Conservation (phyloP, 371 early-diverging fungal genomes). For the Mucor irregularis region DNA sequence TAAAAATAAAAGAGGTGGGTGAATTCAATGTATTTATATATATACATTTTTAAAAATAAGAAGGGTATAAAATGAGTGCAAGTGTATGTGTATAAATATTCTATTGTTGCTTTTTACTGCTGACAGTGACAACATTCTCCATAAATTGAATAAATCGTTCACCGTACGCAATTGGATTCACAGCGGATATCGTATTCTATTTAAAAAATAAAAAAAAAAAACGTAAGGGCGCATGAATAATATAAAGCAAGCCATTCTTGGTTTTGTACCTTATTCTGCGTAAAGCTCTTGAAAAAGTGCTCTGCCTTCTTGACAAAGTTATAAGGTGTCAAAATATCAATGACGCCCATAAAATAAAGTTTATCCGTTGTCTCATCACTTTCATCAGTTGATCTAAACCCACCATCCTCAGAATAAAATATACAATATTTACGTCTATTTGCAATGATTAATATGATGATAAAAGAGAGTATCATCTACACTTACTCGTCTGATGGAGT, state of each 20-base stretch:
- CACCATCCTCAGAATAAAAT: constrained; percentile 92
- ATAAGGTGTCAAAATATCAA: constrained; percentile 96
- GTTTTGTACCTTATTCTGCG: constrained; percentile 63
- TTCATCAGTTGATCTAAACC: constrained; percentile 79
- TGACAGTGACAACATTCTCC: constrained; percentile 21
- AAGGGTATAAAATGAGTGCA: not conserved
- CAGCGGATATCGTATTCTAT: constrained; percentile 80
- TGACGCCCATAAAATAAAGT: constrained; percentile 92
- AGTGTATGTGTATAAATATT: not conserved
- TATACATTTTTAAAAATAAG: not conserved
- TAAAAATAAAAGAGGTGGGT: not conserved
- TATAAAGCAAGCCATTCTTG: not conserved
- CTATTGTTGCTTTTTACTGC: constrained; percentile 3
- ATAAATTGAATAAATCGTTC: constrained; percentile 87
- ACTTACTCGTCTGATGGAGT: constrained; percentile 48
- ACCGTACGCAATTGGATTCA: constrained; percentile 84
- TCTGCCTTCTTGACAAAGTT: constrained; percentile 83
- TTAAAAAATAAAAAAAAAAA: not conserved
- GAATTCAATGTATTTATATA: not conserved
- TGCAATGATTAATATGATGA: not conserved
- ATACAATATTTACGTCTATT: constrained; percentile 65
- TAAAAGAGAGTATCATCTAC: not conserved
- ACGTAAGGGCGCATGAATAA: too few relatives aligned
- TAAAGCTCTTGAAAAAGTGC: constrained; percentile 81
- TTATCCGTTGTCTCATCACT: constrained; percentile 60